These are phyloP conservation scores for Ulmus americana DNA, from an alignment of 331 rosid genomes.

Conservation along the genomic window DNA sequence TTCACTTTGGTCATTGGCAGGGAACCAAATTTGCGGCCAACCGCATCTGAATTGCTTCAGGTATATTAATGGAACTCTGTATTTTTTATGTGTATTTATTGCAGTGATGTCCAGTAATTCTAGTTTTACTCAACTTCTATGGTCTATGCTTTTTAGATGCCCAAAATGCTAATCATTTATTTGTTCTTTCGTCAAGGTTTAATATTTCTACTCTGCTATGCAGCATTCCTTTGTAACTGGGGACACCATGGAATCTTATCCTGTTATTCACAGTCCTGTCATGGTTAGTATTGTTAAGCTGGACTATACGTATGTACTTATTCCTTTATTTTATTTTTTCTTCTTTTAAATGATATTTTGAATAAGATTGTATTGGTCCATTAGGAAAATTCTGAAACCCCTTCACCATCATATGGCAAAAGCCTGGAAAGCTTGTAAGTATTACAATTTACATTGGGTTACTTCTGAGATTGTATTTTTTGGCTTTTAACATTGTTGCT, in stretches of 20 bases:
- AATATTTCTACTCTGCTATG: conserved; percentile 29
- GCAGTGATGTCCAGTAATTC: conserved; percentile 13
- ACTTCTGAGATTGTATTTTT: conserved; percentile 11
- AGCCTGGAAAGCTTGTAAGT: conserved; percentile 49
- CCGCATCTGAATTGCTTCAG: conserved; percentile 89
- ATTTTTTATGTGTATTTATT: conserved; percentile 1
- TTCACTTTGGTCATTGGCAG: conserved; percentile 40
- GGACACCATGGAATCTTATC: conserved; percentile 32
- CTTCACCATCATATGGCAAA: conserved; percentile 35
- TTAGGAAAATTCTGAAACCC: conserved; percentile 54
- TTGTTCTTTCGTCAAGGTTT: conserved; percentile 22
- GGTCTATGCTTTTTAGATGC: conserved; percentile 6
- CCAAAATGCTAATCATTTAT: conserved; percentile 5
- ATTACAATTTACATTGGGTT: background rate
- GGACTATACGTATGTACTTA: conserved; percentile 11
- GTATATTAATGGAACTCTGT: conserved; percentile 39
- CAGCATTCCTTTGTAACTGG: conserved; percentile 96
- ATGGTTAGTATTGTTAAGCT: conserved; percentile 50
- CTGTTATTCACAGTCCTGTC: conserved; percentile 27
- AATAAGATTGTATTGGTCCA: conserved; percentile 21
- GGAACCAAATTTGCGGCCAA: conserved; percentile 76
- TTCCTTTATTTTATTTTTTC: background rate
- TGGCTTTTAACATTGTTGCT: conserved; percentile 7
- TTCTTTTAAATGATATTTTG: conserved; percentile 8
- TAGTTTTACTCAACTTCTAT: conserved; percentile 12